Evolutionary conservation across 108 stramenopile species (phyloP).

Genomic region (Epithemia pelagica): DNA sequence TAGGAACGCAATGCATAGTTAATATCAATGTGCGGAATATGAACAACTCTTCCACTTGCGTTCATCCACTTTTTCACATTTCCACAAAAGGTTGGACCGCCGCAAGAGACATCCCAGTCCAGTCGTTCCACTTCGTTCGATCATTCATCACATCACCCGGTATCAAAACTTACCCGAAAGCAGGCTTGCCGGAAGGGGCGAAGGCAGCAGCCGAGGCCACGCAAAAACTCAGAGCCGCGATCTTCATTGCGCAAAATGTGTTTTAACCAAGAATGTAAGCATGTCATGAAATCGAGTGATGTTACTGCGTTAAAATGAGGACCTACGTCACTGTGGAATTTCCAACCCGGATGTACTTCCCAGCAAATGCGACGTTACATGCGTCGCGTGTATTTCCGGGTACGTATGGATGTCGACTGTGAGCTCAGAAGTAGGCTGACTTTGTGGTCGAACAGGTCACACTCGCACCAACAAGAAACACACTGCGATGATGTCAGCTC

Average conservation of each 20-base stretch:
- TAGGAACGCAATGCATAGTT: conserved; percentile 1
- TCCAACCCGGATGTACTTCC: background rate
- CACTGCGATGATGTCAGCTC: background rate
- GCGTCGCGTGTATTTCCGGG: background rate
- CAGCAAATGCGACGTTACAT: background rate
- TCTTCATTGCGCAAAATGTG: conserved; percentile 27
- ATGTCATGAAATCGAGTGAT: background rate
- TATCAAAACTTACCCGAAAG: conserved; percentile 50
- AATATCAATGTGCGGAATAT: background rate
- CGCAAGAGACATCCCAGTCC: background rate
- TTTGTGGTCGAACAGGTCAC: too few relatives aligned
- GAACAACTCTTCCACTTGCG: background rate
- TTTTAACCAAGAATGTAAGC: background rate
- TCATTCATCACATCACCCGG: background rate
- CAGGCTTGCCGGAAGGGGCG: conserved; percentile 44
- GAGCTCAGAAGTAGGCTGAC: too few relatives aligned
- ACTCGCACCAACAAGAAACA: background rate
- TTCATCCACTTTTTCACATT: background rate
- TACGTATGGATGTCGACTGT: background rate
- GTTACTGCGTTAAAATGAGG: background rate
- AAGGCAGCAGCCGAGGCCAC: conserved; percentile 52
- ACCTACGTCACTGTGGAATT: background rate
- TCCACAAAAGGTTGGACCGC: background rate
- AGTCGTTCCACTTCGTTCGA: background rate
- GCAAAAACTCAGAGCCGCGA: conserved; percentile 30